These are phyloP conservation scores for Periglandula ipomoeae DNA, from an alignment of 2,329 filamentous ascomycete genomes.

Conservation along the genomic window DNA sequence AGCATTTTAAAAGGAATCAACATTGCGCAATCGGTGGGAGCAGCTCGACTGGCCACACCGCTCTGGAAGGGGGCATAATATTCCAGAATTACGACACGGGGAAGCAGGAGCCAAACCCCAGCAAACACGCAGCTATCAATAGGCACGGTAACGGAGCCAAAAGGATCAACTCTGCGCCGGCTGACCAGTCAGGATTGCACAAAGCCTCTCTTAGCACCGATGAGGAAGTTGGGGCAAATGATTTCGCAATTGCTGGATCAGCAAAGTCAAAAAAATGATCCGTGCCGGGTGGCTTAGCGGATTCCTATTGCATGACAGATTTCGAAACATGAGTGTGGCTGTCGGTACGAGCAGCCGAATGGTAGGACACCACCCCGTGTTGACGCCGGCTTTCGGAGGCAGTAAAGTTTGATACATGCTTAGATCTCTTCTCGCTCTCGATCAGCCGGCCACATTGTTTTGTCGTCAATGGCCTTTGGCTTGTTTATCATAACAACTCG, in stretches of 20 bases:
- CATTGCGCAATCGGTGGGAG: not conserved
- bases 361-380: not conserved
- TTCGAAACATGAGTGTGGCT: conserved; percentile 1
- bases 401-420: not conserved
- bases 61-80: not conserved
- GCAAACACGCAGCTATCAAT: not conserved
- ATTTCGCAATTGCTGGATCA: conserved; percentile 13
- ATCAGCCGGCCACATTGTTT: no score
- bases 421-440: no score
- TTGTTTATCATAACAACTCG: no score
- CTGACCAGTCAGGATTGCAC: conserved; percentile 8
- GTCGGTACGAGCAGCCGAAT: conserved; percentile 1
- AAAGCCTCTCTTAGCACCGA: conserved; percentile 2
- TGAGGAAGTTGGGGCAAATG: conserved; percentile 8
- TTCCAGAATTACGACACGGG: not conserved
- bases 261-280: conserved; percentile 5
- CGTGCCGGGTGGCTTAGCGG: conserved; percentile 5
- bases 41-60: conserved; percentile 1
- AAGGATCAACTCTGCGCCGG: not conserved
- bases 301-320: conserved; percentile 2
- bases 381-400: not conserved
- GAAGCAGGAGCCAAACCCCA: not conserved
- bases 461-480: no score
- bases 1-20: conserved; percentile 1
- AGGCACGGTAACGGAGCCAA: not conserved